Percentiles rank a stretch among this genome's conserved stretches.
Conservation (phyloP, 805 yeast species). For the Hanseniaspora clermontiae region DNA sequence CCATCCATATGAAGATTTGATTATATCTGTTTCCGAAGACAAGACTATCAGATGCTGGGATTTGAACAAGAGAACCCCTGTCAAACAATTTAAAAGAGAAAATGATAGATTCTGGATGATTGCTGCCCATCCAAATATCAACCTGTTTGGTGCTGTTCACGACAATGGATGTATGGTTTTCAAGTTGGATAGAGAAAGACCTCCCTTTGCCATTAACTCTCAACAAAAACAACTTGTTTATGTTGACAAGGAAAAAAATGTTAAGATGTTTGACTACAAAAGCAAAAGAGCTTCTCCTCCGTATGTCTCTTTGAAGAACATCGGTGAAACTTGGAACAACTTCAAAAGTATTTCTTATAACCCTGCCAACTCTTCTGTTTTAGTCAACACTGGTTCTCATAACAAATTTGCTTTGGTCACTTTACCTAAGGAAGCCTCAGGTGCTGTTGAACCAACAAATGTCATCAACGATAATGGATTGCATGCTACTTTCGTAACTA, state of each 20-base stretch:
- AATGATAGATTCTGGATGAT: constrained; percentile 90
- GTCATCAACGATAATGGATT: constrained; percentile 68
- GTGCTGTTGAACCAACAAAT: constrained; percentile 87
- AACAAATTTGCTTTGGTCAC: constrained; percentile 61
- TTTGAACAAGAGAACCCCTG: constrained; percentile 80
- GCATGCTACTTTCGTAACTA: constrained; percentile 81
- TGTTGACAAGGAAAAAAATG: constrained; percentile 73
- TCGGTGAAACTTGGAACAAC: constrained; percentile 78
- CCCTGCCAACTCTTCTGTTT: constrained; percentile 77
- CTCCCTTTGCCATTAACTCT: constrained; percentile 39
- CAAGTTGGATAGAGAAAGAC: constrained; percentile 94
- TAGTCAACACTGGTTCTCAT: constrained; percentile 65
- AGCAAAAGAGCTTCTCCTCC: constrained; percentile 59
- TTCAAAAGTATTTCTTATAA: constrained; percentile 77
- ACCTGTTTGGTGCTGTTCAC: constrained; percentile 90
- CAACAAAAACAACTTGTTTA: constrained; percentile 64
- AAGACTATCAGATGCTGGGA: constrained; percentile 96
- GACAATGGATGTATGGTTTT: constrained; percentile 97
- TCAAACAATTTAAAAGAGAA: constrained; percentile 87
- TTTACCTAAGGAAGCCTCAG: constrained; percentile 75
- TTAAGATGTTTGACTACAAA: constrained; percentile 63
- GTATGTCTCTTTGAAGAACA: constrained; percentile 66
- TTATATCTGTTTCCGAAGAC: constrained; percentile 89
- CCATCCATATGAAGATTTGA: constrained; percentile 87
- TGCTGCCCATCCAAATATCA: constrained; percentile 77